Base-by-base conservation (phyloP, 495 filamentous ascomycete species). In the Aspergillus olivimuriae region DNA sequence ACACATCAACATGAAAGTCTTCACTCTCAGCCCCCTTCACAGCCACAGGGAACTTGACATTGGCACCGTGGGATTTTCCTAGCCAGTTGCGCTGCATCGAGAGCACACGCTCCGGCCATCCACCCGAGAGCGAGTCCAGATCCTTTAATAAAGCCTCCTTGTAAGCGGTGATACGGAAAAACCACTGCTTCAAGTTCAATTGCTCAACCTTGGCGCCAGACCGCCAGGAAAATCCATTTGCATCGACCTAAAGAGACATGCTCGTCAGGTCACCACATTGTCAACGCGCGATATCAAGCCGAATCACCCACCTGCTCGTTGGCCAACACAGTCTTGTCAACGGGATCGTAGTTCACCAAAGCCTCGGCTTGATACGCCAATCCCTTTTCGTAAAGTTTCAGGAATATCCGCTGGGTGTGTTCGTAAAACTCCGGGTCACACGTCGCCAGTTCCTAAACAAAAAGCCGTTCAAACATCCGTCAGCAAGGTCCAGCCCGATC, bases 41-140 rank as follows among this genome's bases (percentile, higher is more conserved):
- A 39, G 65, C 52, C 4, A 86, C 55, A 2, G 74, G 73, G 44
- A 95, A 95, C 46, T 74, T 78, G 50, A 94, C 70, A 40, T 76
- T 80, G 2, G 82, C 83, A 9, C 87, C 89, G 4, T 67, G 62
- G 0, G 86, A 89, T 51, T 80, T 84, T 14, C 89, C 89, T 17
- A 95, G 74, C 89, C 89, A 95, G 58, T 95, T 89, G 52, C 75
- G 78, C 58, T 95, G 89, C 85, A 91, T 88, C 2, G 83, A 65
- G 43, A 87, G 50, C 5, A 95, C 89, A 41, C 83, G 73, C 34
- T 92, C 84, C 0, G 88, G 89, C 89, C 89, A 95, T 8, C 66
- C 65, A 3, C 73, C 75, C 7, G 74, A 65, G 6, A 95, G 66
- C 1, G 70, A 60, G 17, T 88, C 79, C 2, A 94, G 70, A 45